Evolutionary conservation across 495 filamentous ascomycete species (phyloP).

Genomic region (Hypoxylon trugodes): DNA sequence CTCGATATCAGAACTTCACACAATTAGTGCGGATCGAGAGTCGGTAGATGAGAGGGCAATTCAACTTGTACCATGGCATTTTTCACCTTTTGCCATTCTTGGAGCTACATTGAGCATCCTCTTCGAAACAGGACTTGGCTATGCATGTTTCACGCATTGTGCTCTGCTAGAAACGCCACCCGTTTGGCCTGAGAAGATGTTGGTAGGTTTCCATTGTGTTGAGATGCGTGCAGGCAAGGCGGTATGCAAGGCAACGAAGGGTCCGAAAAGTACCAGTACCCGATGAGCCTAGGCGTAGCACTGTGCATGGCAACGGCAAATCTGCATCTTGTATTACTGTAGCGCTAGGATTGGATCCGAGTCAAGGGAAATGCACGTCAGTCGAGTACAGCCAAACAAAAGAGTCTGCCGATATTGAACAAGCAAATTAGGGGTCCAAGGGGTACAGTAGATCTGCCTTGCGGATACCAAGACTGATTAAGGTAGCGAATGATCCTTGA

Average conservation of each 20-base stretch:
- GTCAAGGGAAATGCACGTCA: constrained; percentile 36
- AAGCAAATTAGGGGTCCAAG: constrained; percentile 35
- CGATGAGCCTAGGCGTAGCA: not conserved
- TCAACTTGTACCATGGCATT: constrained; percentile 11
- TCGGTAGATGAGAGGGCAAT: not conserved
- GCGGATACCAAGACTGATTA: constrained; percentile 1
- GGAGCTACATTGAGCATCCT: not conserved
- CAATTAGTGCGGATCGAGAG: constrained; percentile 27
- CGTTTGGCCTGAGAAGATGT: not conserved
- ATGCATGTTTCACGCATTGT: constrained; percentile 19
- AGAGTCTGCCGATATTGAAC: constrained; percentile 17
- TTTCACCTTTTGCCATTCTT: constrained; percentile 14
- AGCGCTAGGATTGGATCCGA: constrained; percentile 29
- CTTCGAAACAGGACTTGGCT: not conserved
- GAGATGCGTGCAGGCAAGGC: not conserved
- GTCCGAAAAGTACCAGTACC: not conserved
- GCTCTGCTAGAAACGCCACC: constrained; percentile 4
- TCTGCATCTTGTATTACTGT: constrained; percentile 17
- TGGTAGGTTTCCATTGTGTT: not conserved
- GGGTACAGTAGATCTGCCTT: constrained; percentile 22
- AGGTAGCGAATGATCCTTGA: constrained; percentile 12
- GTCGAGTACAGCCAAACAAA: constrained; percentile 17
- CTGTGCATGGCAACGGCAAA: constrained; percentile 4
- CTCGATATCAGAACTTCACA: constrained; percentile 13
- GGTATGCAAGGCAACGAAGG: not conserved